Evolutionary conservation across 2,329 filamentous ascomycete species (phyloP).

Genomic region (Sphaerulina musiva): DNA sequence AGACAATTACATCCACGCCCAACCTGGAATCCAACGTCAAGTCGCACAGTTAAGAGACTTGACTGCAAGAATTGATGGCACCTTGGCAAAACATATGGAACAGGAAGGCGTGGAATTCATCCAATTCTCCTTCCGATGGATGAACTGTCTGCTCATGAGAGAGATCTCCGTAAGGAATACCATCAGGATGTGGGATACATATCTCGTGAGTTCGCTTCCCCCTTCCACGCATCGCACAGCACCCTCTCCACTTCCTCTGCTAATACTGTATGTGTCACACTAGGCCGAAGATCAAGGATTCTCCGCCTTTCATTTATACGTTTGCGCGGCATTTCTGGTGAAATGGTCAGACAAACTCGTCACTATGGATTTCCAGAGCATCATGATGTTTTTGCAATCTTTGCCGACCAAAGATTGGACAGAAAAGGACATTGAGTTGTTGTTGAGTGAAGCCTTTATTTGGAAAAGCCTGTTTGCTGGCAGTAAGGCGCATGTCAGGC

Average conservation of each 20-base stretch:
- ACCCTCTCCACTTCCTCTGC: neutral
- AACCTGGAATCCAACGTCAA: conserved; percentile 92
- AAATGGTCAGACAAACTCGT: conserved; percentile 95
- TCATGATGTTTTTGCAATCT: conserved; percentile 98
- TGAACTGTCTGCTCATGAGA: conserved; percentile 98
- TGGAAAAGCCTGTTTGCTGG: conserved; percentile 98
- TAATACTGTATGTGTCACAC: neutral
- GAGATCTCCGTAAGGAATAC: conserved; percentile 95
- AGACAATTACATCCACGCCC: conserved; percentile 97
- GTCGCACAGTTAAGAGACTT: conserved; percentile 83
- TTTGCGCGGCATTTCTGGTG: conserved; percentile 93
- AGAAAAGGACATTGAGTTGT: conserved; percentile 93
- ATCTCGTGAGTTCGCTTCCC: conserved; percentile 60
- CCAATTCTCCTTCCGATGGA: conserved; percentile 98
- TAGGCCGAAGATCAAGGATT: conserved; percentile 98
- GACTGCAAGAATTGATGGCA: conserved; percentile 79
- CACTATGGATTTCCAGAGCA: conserved; percentile 96
- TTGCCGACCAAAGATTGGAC: conserved; percentile 91
- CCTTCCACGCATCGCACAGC: neutral
- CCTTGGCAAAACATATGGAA: conserved; percentile 80
- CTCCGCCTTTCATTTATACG: conserved; percentile 95
- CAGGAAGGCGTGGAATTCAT: conserved; percentile 94
- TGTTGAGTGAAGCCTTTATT: conserved; percentile 94
- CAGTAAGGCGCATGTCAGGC: conserved; percentile 72
- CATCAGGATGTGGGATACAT: conserved; percentile 99